Percentiles rank a stretch among this genome's conserved stretches.
Conservation (phyloP, 192 early-diverging fungal genomes). For the Diversispora epigaea region DNA sequence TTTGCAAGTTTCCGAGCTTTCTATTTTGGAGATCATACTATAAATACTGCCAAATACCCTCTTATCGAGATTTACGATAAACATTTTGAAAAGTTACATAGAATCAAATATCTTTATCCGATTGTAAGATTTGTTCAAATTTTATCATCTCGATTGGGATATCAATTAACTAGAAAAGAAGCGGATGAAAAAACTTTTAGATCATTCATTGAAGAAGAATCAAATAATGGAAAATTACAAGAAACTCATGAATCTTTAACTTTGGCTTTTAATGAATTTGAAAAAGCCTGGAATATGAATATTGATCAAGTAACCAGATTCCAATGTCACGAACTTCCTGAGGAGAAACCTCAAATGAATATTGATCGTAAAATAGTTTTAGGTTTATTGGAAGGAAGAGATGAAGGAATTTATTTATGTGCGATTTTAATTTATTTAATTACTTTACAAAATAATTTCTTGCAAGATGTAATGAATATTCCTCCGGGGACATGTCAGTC, state of each 20-base stretch:
- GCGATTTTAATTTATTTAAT: constrained; percentile 21
- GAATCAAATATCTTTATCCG: constrained; percentile 13
- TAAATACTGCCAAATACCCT: background rate
- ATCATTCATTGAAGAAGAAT: constrained; percentile 21
- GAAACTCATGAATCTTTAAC: background rate
- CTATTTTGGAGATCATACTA: background rate
- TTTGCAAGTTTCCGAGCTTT: constrained; percentile 9
- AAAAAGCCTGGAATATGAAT: constrained; percentile 22
- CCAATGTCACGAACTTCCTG: constrained; percentile 9
- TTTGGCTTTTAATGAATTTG: constrained; percentile 18
- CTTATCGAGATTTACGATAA: constrained; percentile 26
- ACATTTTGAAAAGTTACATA: constrained; percentile 8
- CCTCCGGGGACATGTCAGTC: background rate
- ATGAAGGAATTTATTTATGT: constrained; percentile 18
- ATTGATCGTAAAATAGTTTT: background rate
- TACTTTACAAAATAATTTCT: constrained; percentile 33
- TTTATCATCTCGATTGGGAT: background rate
- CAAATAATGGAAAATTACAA: constrained; percentile 1
- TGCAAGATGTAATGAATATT: constrained; percentile 19
- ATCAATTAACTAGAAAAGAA: constrained; percentile 28
- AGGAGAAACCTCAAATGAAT: background rate
- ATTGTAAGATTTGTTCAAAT: constrained; percentile 31
- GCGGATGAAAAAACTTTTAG: constrained; percentile 20
- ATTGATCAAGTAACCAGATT: constrained; percentile 2
- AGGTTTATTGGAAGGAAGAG: constrained; percentile 27